phyloP scores from a whole-genome alignment of 176 grass and related monocot species.

The Triticum urartu region DNA sequence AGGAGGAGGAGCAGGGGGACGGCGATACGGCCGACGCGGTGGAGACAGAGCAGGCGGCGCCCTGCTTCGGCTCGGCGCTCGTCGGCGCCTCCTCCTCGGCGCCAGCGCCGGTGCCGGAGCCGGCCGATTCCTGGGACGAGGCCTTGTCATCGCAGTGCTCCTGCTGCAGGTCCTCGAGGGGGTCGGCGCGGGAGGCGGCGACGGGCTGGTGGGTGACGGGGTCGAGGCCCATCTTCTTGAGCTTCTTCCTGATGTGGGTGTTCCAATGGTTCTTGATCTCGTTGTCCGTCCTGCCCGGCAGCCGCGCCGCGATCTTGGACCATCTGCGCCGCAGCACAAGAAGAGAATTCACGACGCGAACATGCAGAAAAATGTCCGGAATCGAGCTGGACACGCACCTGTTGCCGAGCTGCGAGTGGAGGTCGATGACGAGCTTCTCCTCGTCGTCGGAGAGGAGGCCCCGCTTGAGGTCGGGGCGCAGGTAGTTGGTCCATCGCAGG shows the following conservation, averaged over 20 bases:
- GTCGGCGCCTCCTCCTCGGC: not conserved
- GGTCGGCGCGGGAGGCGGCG: not conserved
- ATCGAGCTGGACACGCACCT: conserved; percentile 24
- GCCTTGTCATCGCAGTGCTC: not conserved
- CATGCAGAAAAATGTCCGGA: not conserved
- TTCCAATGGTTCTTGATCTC: conserved; percentile 99
- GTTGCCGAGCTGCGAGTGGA: conserved; percentile 93
- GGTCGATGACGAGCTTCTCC: conserved; percentile 76
- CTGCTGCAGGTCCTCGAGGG: not conserved
- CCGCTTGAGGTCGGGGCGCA: conserved; percentile 87
- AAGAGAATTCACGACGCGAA: not conserved
- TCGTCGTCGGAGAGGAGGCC: conserved; percentile 66
- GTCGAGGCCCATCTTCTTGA: conserved; percentile 83
- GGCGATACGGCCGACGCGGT: conserved; percentile 12
- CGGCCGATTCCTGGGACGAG: not conserved
- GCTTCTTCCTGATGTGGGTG: conserved; percentile 99
- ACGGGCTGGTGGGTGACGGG: conserved; percentile 61
- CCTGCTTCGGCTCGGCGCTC: conserved; percentile 25
- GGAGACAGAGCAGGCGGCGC: not conserved
- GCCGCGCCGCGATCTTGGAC: conserved; percentile 90
- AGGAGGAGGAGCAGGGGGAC: conserved; percentile 36
- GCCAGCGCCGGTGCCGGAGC: too few species aligned
- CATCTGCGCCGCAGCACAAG: conserved; percentile 32
- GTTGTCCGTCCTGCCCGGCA: conserved; percentile 94
- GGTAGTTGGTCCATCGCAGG: conserved; percentile 92